Base-by-base conservation (phyloP, 768 basidiomycete genomes). In the Mycena alexandri region DNA sequence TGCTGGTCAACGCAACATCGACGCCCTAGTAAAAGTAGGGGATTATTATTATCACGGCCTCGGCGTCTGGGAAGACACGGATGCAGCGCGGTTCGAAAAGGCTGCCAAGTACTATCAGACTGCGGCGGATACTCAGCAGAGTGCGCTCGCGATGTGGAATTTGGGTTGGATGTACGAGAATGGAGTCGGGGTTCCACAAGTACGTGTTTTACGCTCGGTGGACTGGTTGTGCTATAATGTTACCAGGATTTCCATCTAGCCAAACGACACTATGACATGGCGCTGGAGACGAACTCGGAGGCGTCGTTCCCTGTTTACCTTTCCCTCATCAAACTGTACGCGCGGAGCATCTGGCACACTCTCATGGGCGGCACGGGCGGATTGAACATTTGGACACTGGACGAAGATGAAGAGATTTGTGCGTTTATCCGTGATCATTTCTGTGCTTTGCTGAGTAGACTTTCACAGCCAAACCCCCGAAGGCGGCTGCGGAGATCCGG, bases 81-180 rank as follows among this genome's bases (percentile, higher is more conserved):
- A 91, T 71, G 73, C 82, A 1, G 74, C 83, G 21, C 87, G 93
- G 19, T 89, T 90, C 76, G 96, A 97, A 77, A 95, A 95, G 72
- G 98, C 98, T 0, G 96, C 93, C 0, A 89, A 91, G 29, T 98
- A 94, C 75, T 99, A 99, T 74, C 95, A 94, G 75, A 92, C 93
- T 34, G 98, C 98, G 5, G 95, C 94, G 2, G 95, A 96, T 70
- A 96, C 94, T 2, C 94, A 96, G 67, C 72, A 92, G 73, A 98
- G 95, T 72, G 95, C 98, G 1, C 83, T 99, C 69, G 96, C 98
- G 1, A 94, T 98, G 90, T 98, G 95, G 95, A 98, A 98, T 75
- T 81, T 99, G 13, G 98, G 97, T 2, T 98, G 94, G 94, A 99
- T 99, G 98, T 99, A 98, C 77, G 97, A 99, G 80, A 94, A 95